Conservation (phyloP, 2,329 filamentous ascomycete species). For the Fusarium phyllophilum region DNA sequence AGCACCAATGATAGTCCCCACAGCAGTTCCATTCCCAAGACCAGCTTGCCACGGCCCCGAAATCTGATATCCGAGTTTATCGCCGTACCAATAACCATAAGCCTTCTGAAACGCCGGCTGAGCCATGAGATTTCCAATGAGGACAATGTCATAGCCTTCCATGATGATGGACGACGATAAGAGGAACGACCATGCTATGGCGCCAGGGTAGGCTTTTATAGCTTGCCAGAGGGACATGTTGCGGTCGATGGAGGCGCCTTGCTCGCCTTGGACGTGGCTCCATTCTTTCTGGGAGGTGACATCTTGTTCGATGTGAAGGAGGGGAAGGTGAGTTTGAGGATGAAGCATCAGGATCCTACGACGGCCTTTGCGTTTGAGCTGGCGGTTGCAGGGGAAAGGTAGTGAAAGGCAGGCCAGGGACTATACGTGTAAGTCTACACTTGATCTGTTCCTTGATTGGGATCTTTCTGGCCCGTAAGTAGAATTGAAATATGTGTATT, state of each 20-base stretch:
- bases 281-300: constrained; percentile 12
- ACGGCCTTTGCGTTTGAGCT: too few species aligned
- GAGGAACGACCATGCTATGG: constrained; percentile 37
- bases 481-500: too few species aligned
- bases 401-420: too few species aligned
- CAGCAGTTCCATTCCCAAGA: constrained; percentile 4
- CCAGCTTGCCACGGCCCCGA: constrained; percentile 25
- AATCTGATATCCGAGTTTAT: constrained; percentile 35
- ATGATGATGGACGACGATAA: constrained; percentile 41
- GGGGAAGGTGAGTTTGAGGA: too few species aligned
- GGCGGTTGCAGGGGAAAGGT: too few species aligned
- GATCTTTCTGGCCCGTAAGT: too few species aligned
- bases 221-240: constrained; percentile 24
- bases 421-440: too few species aligned
- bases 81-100: constrained; percentile 37
- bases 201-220: constrained; percentile 10
- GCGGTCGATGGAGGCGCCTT: constrained; percentile 25
- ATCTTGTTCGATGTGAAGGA: constrained; percentile 4
- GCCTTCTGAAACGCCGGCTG: constrained; percentile 37
- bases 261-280: constrained; percentile 23
- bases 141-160: constrained; percentile 39
- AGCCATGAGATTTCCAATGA: constrained; percentile 38
- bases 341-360: too few species aligned
- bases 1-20: constrained; percentile 38
- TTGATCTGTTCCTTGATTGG: too few species aligned